Evolutionary conservation across 257 asterid species (phyloP), one percentile per base, ranked within the genome.

Genomic region (Ehretia macrophylla): DNA sequence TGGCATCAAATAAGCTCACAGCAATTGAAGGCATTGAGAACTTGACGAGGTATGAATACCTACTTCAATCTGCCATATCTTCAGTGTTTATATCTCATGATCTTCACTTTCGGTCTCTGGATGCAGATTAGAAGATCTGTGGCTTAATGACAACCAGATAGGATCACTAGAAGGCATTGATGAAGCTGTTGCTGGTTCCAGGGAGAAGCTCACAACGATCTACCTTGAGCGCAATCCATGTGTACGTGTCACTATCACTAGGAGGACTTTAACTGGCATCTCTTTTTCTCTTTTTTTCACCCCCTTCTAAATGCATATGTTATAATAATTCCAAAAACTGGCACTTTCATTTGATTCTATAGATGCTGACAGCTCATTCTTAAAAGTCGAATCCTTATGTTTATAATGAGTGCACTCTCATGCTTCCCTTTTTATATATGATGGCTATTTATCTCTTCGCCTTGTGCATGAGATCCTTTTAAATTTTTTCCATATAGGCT

Each of bases 161-260:
- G 13, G 81, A 27, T 77, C 97, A 14, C 65, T 93, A 55, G 95
- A 86, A 56, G 82, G 75, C 59, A 77, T 93, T 21, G 80, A 76
- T 35, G 85, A 81, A 72, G 95, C 84, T 54, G 95, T 86, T 71
- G 67, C 88, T 40, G 77, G 94, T 72, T 81, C 84, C 58, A 81
- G 76, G 60, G 79, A 78, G 77, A 85, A 54, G 67, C 88, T 93
- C 63, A 93, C 95, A 17, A 93, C 97, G 63, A 75, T 89, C 65
- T 93, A 93, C 78, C 96, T 93, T 32, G 96, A 89, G 91, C 95
- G 95, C 67, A 93, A 93, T 72, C 95, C 96, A 63, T 89, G 95
- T 80, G 99, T 92, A 85, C 38, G 95, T 68, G 45, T 32, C 57
- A 58, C 21, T 44, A 17, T 11, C 14, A 52, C 59, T 39, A 51